phyloP scores from a whole-genome alignment of 805 yeast genomes.

The Candida arabinofermentans region DNA sequence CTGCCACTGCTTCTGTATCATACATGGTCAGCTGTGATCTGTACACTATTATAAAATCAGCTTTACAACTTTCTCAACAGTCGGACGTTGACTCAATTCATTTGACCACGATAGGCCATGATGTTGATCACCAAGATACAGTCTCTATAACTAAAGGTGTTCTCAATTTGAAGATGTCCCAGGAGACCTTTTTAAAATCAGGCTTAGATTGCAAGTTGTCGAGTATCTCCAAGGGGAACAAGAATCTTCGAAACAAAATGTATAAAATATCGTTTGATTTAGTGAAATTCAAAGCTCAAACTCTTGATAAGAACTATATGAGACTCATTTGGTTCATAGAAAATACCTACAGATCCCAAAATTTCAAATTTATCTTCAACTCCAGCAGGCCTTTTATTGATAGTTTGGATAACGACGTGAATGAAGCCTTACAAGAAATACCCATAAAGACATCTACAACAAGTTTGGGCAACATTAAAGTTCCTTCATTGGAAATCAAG shows the following conservation, averaged over 20 bases:
- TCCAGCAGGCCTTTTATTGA: not conserved
- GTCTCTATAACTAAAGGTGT: slow-evolving; percentile 26
- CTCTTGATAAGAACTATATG: slow-evolving; percentile 19
- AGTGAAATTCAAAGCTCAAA: slow-evolving; percentile 3
- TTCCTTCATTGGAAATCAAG: slow-evolving; percentile 14
- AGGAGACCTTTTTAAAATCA: slow-evolving; percentile 27
- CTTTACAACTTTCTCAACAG: not conserved
- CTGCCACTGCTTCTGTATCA: slow-evolving; percentile 1
- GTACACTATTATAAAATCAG: slow-evolving; percentile 4
- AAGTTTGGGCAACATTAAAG: slow-evolving; percentile 10
- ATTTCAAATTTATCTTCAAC: not conserved
- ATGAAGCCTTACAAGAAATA: not conserved
- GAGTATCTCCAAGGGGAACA: slow-evolving; percentile 22
- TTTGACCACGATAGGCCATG: slow-evolving; percentile 12
- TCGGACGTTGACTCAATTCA: slow-evolving; percentile 7
- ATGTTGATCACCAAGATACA: slow-evolving; percentile 30
- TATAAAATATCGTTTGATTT: slow-evolving; percentile 23
- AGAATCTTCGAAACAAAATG: slow-evolving; percentile 16
- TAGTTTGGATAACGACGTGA: not conserved
- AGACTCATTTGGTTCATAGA: slow-evolving; percentile 31
- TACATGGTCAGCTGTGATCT: slow-evolving; percentile 7
- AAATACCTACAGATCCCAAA: slow-evolving; percentile 11
- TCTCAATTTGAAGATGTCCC: slow-evolving; percentile 28
- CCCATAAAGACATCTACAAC: not conserved
- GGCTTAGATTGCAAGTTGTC: slow-evolving; percentile 33